Percentiles rank a stretch among this genome's conserved stretches.
These are phyloP conservation scores for Triticum timopheevii DNA, from an alignment of 176 grass and related monocot species.

Conservation along the genomic window DNA sequence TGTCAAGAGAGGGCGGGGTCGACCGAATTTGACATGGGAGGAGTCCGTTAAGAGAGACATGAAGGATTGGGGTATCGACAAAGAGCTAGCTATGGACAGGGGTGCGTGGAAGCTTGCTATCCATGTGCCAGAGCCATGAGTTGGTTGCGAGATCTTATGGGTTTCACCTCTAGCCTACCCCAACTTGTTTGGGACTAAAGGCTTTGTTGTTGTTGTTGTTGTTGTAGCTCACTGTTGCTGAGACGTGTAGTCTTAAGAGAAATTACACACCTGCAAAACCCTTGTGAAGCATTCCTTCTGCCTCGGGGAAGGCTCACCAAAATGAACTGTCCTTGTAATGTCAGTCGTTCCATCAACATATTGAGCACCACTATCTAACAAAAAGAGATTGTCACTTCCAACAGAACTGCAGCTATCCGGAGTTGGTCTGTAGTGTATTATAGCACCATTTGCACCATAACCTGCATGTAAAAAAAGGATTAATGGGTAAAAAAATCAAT, in stretches of 20 bases:
- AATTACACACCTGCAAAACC: constrained; percentile 77
- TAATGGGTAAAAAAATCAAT: not conserved
- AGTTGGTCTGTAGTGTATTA: constrained; percentile 90
- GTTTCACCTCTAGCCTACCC: no score
- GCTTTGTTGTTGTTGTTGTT: no score
- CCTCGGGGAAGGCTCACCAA: constrained; percentile 72
- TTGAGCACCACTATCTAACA: constrained; percentile 98
- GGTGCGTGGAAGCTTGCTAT: no score
- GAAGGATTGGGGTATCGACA: no score
- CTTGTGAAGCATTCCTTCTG: constrained; percentile 96
- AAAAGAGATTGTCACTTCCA: constrained; percentile 73
- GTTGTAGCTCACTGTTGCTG: not conserved
- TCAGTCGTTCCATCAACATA: constrained; percentile 97
- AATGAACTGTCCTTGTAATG: constrained; percentile 96
- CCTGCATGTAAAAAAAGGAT: constrained; percentile 48
- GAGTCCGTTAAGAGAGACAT: no score
- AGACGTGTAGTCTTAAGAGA: constrained; percentile 13
- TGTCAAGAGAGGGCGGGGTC: no score
- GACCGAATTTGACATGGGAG: no score
- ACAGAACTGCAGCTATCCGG: constrained; percentile 71
- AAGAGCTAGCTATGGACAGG: no score
- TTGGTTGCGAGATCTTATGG: no score
- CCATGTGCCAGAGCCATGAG: no score
- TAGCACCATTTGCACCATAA: constrained; percentile 96
- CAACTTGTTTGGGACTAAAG: no score